phyloP scores from a whole-genome alignment of 805 yeast genomes.

The Saccharomycopsis selenospora region DNA sequence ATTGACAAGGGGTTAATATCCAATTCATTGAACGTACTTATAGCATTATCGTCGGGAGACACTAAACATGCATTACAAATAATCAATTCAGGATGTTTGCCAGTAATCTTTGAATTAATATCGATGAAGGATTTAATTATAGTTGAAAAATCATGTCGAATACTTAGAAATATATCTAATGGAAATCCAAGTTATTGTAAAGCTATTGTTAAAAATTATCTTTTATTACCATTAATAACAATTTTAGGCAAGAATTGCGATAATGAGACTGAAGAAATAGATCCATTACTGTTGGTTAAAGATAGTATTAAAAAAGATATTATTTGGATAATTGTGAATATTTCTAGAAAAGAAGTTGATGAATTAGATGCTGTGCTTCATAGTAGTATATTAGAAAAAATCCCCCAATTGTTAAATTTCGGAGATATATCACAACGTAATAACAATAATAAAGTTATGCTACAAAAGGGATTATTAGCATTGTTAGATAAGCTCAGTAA shows the following conservation, averaged over 20 bases:
- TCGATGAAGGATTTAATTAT: slow-evolving; percentile 9
- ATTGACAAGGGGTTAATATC: neutral
- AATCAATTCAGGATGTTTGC: slow-evolving; percentile 15
- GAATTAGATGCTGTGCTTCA: slow-evolving; percentile 10
- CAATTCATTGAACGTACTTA: slow-evolving; percentile 6
- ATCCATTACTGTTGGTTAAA: neutral
- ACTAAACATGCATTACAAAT: slow-evolving; percentile 17
- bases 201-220: slow-evolving; percentile 14
- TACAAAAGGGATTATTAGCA: slow-evolving; percentile 17
- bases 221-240: slow-evolving; percentile 12
- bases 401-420: slow-evolving; percentile 14
- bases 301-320: slow-evolving; percentile 12
- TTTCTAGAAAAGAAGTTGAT: slow-evolving; percentile 15
- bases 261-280: neutral
- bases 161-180: slow-evolving; percentile 18
- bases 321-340: slow-evolving; percentile 18
- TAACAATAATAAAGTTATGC: slow-evolving; percentile 7
- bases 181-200: slow-evolving; percentile 16
- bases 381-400: slow-evolving; percentile 10
- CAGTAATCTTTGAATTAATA: slow-evolving; percentile 15
- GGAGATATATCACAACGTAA: slow-evolving; percentile 3
- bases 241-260: slow-evolving; percentile 7
- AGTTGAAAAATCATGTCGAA: slow-evolving; percentile 14
- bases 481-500: slow-evolving; percentile 14
- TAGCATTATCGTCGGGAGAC: slow-evolving; percentile 12